A percentile compares a stretch with the other conserved stretches of the same genome.
These are phyloP conservation scores for Pyrus communis DNA, from an alignment of 306 rosid species.

Conservation along the genomic window DNA sequence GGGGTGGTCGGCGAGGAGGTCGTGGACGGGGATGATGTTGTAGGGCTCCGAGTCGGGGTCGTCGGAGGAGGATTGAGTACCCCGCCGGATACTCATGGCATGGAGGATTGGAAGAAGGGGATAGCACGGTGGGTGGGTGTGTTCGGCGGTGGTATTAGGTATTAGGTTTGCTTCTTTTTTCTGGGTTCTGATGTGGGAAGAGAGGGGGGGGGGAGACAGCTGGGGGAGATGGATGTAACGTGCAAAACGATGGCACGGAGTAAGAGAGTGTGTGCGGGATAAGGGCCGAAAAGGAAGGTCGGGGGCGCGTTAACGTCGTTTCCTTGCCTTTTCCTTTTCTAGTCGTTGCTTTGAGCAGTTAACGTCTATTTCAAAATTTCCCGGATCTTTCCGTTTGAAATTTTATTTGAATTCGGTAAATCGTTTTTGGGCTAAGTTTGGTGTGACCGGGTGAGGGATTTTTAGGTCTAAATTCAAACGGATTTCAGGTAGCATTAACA, in stretches of 20 bases:
- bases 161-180: background rate
- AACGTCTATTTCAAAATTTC: background rate
- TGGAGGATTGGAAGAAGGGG: background rate
- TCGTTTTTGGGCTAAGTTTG: too few relatives aligned
- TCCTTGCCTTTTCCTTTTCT: background rate
- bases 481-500: too few relatives aligned
- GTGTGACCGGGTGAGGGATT: too few relatives aligned
- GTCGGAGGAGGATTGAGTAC: background rate
- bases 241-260: background rate
- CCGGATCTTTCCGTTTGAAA: background rate
- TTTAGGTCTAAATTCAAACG: too few relatives aligned
- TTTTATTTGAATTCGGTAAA: background rate
- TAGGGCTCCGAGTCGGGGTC: constrained; percentile 44
- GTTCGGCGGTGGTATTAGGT: background rate
- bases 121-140: background rate
- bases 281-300: background rate
- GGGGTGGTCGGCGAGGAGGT: constrained; percentile 90
- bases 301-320: background rate
- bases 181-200: background rate
- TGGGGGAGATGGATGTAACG: background rate
- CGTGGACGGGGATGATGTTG: constrained; percentile 81
- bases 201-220: background rate
- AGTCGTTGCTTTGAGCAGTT: background rate
- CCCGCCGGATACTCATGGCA: constrained; percentile 36
- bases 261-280: background rate